Evolutionary conservation across 495 filamentous ascomycete species (phyloP).

Genomic region (Hyphodiscus hymeniophilus): DNA sequence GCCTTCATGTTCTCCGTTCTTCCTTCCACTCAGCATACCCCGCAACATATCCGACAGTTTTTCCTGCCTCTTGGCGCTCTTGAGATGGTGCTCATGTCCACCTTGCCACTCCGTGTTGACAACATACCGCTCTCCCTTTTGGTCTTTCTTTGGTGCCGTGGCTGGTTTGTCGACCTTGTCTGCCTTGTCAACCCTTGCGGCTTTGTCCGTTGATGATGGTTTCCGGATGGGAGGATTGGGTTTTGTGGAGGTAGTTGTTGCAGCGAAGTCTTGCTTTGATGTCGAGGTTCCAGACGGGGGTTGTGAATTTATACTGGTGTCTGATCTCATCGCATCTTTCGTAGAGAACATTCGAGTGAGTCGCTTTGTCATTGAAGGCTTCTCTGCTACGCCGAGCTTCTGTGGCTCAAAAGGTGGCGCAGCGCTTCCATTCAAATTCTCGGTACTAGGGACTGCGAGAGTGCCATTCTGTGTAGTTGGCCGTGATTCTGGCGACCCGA

Average conservation of each 20-base stretch:
- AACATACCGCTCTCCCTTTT: slow-evolving; percentile 39
- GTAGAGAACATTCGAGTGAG: slow-evolving; percentile 53
- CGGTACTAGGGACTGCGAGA: slow-evolving; percentile 6
- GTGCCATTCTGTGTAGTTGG: slow-evolving; percentile 3
- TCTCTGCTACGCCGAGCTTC: slow-evolving; percentile 28
- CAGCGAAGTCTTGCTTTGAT: slow-evolving; percentile 10
- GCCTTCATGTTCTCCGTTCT: slow-evolving; percentile 58
- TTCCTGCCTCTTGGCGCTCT: slow-evolving; percentile 82
- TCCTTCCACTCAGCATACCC: slow-evolving; percentile 67
- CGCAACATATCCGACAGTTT: slow-evolving; percentile 90
- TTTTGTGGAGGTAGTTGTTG: slow-evolving; percentile 25
- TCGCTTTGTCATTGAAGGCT: slow-evolving; percentile 48
- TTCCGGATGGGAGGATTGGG: slow-evolving; percentile 36
- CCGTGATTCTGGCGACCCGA: slow-evolving; percentile 12
- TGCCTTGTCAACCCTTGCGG: slow-evolving; percentile 25
- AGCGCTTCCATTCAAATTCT: slow-evolving; percentile 19
- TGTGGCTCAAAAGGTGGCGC: slow-evolving; percentile 22
- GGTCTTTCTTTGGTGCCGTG: slow-evolving; percentile 32
- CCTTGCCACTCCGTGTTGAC: slow-evolving; percentile 36
- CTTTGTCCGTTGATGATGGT: slow-evolving; percentile 23
- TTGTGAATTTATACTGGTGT: slow-evolving; percentile 29
- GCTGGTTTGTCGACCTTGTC: slow-evolving; percentile 20
- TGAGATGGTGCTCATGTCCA: slow-evolving; percentile 79
- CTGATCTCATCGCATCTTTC: slow-evolving; percentile 23
- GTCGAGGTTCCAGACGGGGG: slow-evolving; percentile 24